Percentiles rank a stretch among this genome's conserved stretches.
Conservation (phyloP, 2,329 filamentous ascomycete genomes). For the Fusarium sp. region DNA sequence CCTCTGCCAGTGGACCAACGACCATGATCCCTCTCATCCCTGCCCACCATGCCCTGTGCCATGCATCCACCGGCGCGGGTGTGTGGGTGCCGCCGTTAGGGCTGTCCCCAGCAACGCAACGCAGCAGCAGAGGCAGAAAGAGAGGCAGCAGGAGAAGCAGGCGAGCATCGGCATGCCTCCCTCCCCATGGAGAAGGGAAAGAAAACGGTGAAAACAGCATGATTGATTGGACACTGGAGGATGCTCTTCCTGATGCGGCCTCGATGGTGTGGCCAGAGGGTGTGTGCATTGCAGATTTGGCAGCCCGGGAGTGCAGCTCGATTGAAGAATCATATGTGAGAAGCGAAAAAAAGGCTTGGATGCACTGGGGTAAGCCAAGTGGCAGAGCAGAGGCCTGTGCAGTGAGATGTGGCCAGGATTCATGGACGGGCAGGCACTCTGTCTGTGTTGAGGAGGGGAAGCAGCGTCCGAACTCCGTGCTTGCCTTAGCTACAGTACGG, state of each 20-base stretch:
- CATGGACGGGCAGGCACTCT: neutral
- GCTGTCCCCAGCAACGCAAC: slow-evolving; percentile 34
- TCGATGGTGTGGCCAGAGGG: slow-evolving; percentile 27
- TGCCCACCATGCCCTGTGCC: slow-evolving; percentile 35
- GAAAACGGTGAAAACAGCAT: slow-evolving; percentile 41
- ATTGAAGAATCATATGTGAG: slow-evolving; percentile 20
- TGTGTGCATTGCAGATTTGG: slow-evolving; percentile 9
- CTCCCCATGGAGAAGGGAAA: slow-evolving; percentile 27
- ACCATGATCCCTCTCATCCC: slow-evolving; percentile 30
- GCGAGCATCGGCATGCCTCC: slow-evolving; percentile 16
- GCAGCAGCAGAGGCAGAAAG: slow-evolving; percentile 10
- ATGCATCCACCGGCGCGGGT: slow-evolving; percentile 38
- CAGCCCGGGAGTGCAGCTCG: neutral
- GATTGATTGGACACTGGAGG: slow-evolving; percentile 37
- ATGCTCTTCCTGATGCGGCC: slow-evolving; percentile 17
- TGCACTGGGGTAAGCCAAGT: slow-evolving; percentile 3
- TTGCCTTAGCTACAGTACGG: slow-evolving; percentile 20
- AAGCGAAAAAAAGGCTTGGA: neutral
- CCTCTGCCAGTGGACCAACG: slow-evolving; percentile 31
- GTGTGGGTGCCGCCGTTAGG: slow-evolving; percentile 41
- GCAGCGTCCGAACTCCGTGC: slow-evolving; percentile 19
- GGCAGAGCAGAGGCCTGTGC: slow-evolving; percentile 16
- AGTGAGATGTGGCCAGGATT: slow-evolving; percentile 2
- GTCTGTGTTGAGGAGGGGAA: slow-evolving; percentile 32
- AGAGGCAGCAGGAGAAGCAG: slow-evolving; percentile 10